These are phyloP conservation scores for Mycena chlorophos DNA, from an alignment of 768 basidiomycete species.

Conservation along the genomic window DNA sequence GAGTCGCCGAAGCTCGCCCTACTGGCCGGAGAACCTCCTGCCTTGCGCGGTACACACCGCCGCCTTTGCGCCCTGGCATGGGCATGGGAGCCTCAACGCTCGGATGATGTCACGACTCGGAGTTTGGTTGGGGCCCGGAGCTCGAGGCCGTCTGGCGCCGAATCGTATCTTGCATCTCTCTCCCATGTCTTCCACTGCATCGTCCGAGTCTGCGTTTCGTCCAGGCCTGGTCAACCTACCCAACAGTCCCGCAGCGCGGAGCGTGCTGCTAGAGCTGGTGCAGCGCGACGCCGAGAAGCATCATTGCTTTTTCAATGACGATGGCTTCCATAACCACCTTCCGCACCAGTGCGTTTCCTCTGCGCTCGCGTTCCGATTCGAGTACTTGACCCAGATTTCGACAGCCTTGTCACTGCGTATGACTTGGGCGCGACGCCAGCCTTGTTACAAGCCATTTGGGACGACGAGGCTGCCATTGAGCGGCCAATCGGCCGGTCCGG, in stretches of 20 bases:
- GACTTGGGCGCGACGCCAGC: constrained; percentile 40
- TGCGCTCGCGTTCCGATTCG: background rate
- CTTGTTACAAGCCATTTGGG: constrained; percentile 38
- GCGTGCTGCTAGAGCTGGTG: constrained; percentile 33
- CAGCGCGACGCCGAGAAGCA: constrained; percentile 37
- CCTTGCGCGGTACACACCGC: no score
- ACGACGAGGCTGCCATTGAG: constrained; percentile 27
- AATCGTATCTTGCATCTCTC: background rate
- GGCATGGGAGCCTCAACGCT: no score
- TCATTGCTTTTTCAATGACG: constrained; percentile 38
- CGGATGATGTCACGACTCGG: background rate
- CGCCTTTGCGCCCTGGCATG: no score
- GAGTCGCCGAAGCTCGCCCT: no score
- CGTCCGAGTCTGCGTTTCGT: background rate
- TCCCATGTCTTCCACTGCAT: background rate
- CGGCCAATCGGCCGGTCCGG: constrained; percentile 30
- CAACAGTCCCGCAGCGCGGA: constrained; percentile 30
- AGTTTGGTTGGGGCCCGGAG: no score
- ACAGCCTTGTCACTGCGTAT: constrained; percentile 42
- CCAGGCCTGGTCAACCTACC: constrained; percentile 13
- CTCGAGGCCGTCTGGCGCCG: no score
- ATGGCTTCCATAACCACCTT: constrained; percentile 44
- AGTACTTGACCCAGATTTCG: no score
- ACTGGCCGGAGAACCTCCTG: no score
- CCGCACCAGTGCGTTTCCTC: constrained; percentile 40